phyloP scores from a whole-genome alignment of 768 basidiomycete genomes.

The Leccinum broughii region DNA sequence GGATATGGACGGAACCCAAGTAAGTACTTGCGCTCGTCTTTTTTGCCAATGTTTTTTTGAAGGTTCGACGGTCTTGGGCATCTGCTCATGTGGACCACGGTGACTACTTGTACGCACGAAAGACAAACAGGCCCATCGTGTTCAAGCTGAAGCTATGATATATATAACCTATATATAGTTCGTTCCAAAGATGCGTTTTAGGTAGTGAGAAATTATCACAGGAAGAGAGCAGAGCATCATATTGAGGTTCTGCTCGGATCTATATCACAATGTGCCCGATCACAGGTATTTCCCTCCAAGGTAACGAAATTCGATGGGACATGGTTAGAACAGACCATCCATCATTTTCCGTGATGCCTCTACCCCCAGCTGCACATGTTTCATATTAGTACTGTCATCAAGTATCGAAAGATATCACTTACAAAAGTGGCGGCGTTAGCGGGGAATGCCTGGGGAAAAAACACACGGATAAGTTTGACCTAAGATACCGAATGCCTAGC shows the following conservation, averaged over 20 bases:
- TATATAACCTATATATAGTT: no score
- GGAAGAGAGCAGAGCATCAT: slow-evolving; percentile 4
- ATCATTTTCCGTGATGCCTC: slow-evolving; percentile 85
- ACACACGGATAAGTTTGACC: slow-evolving; percentile 6
- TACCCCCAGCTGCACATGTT: slow-evolving; percentile 71
- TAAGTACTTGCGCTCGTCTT: no score
- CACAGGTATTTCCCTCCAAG: slow-evolving; percentile 7
- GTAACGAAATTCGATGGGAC: background rate
- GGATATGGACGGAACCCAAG: no score
- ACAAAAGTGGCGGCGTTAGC: slow-evolving; percentile 96
- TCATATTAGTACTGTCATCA: background rate
- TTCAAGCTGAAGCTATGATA: no score
- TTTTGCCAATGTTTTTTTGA: no score
- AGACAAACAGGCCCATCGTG: no score
- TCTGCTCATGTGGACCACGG: no score
- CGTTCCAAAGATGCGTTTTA: no score
- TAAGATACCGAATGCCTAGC: slow-evolving; percentile 26
- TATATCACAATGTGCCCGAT: slow-evolving; percentile 3
- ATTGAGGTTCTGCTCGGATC: slow-evolving; percentile 10
- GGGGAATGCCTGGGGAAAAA: slow-evolving; percentile 79
- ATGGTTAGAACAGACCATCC: slow-evolving; percentile 58
- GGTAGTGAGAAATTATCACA: slow-evolving; percentile 11
- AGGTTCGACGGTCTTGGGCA: no score
- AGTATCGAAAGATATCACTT: slow-evolving; percentile 34
- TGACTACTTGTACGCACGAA: no score